Evolutionary conservation across 2,329 filamentous ascomycete genomes (phyloP), one percentile per base, ranked within the genome.

Genomic region (Colletotrichum trifolii): DNA sequence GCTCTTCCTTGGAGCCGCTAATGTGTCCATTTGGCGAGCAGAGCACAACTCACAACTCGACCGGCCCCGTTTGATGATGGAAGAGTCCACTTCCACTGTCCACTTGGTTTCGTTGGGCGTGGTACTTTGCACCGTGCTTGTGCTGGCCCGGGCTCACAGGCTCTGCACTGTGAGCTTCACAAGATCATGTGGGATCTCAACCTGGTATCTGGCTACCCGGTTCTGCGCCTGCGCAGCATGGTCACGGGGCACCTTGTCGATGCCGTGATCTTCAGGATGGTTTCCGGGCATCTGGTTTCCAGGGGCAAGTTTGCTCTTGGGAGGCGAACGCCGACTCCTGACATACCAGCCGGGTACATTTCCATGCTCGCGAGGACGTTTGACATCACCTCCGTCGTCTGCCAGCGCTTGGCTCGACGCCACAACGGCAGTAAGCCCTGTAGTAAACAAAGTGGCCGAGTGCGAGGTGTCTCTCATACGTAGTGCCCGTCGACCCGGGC

Each of bases 231-330:
- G 25, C 25, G 25, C 25, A 25, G 25, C 25, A 25, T 5, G 45
- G 46, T 48, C 35, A 54, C 39, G 34, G 47, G 34, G 40, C 62
- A 43, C 49, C 46, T 50, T 45, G 50, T 61, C 50, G 42, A 48
- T 55, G 42, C 42, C 53, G 38, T 38, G 55, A 36, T 35, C 42
- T 64, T 36, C 45, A 56, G 40, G 40, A 34, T 15, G 46, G 17
- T 43, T 56, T 62, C 58, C 52, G 58, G 42, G 52, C 52, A 34
- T 53, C 36, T 66, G 58, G 58, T 57, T 63, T 15, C 40, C 42
- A 56, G 38, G 40, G 63, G 40, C 38, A n/a, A 36, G 25, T 42
- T 40, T 50, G 53, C 33, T 47, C 25, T 42, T 42, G 38, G 15
- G 36, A 66, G 52, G 42, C 53, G 50, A 66, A 66, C 13, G 52